Percentiles rank a stretch among this genome's conserved stretches.
phyloP scores from a whole-genome alignment of 768 basidiomycete genomes.

The Lactifluus hygrophoroides region DNA sequence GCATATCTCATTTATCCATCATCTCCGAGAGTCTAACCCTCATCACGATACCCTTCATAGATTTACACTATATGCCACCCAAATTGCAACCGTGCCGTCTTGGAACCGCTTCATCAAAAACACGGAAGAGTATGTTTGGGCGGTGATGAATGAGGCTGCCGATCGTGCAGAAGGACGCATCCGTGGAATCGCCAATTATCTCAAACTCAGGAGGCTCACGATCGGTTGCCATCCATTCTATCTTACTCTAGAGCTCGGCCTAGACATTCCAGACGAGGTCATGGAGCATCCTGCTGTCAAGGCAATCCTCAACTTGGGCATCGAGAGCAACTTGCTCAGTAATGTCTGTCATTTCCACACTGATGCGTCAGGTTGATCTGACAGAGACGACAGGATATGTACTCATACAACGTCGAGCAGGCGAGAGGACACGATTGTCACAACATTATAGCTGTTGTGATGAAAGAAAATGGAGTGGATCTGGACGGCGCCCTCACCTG shows the following conservation, averaged over 20 bases:
- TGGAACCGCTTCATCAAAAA: too few species aligned
- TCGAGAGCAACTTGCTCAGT: background rate
- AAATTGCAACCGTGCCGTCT: too few species aligned
- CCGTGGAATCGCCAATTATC: background rate
- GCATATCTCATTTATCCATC: too few species aligned
- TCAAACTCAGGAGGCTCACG: background rate
- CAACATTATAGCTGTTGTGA: background rate
- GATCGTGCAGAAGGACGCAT: background rate
- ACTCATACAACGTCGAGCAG: background rate
- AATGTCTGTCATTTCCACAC: background rate
- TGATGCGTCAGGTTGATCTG: background rate
- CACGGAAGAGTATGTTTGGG: too few species aligned
- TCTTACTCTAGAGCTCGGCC: background rate
- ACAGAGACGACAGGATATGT: background rate
- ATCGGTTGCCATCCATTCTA: background rate
- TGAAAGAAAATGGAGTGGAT: background rate
- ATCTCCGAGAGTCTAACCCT: too few species aligned
- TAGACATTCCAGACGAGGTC: background rate
- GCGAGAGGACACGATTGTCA: background rate
- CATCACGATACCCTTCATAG: too few species aligned
- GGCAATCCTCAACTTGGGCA: background rate
- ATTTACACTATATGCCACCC: too few species aligned
- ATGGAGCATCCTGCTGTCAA: background rate
- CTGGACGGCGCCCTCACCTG: background rate
- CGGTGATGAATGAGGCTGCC: background rate